A percentile compares a stretch with the other conserved stretches of the same genome.
These are phyloP conservation scores for Leptographium procerum DNA, from an alignment of 2,329 filamentous ascomycete species.

Conservation along the genomic window DNA sequence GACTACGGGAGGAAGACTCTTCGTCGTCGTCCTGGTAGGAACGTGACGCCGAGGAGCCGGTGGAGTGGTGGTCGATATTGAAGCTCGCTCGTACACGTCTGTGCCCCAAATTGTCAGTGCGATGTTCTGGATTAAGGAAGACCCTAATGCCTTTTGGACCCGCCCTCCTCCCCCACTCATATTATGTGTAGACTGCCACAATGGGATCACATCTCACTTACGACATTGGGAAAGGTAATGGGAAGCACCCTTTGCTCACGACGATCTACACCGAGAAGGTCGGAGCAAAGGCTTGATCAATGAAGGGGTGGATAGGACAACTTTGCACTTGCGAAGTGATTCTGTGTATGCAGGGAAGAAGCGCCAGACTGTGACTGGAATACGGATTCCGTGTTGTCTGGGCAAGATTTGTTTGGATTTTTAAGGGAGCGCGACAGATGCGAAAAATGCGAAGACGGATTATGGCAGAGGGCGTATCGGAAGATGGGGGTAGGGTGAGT, in stretches of 20 bases:
- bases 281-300: slow-evolving; percentile 27
- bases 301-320: not conserved
- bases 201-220: slow-evolving; percentile 14
- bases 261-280: slow-evolving; percentile 32
- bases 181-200: not conserved
- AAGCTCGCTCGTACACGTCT: slow-evolving; percentile 7
- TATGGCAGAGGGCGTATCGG: not conserved
- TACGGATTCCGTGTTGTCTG: no score
- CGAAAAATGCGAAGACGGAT: not conserved
- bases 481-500: not conserved
- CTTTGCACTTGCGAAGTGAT: not conserved
- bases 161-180: not conserved
- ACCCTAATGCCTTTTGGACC: no score
- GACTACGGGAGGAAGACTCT: slow-evolving; percentile 23
- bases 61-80: slow-evolving; percentile 14
- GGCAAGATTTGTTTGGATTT: no score
- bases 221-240: slow-evolving; percentile 23
- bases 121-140: no score
- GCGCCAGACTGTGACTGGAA: no score
- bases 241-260: slow-evolving; percentile 32
- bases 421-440: not conserved
- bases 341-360: not conserved
- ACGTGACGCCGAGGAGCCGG: slow-evolving; percentile 15
- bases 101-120: not conserved
- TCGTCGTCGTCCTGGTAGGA: slow-evolving; percentile 22